A percentile compares a stretch with the other conserved stretches of the same genome.
These are phyloP conservation scores for Eutrema yunnanense DNA, from an alignment of 345 rosid genomes.

Conservation along the genomic window DNA sequence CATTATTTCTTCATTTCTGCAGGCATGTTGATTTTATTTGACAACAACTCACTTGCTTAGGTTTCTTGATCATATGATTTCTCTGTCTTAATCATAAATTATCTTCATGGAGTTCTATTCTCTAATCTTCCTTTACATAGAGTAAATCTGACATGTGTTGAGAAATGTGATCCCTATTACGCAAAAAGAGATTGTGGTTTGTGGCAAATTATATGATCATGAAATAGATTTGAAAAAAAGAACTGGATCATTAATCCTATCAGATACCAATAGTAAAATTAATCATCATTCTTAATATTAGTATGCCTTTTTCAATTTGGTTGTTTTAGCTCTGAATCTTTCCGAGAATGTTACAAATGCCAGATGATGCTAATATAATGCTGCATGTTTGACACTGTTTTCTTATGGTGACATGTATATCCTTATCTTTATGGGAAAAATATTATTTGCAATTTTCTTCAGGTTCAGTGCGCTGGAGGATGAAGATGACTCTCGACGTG, in stretches of 20 bases:
- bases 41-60: background rate
- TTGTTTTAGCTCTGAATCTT: background rate
- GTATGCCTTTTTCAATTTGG: background rate
- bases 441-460: constrained; percentile 2
- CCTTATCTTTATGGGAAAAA: background rate
- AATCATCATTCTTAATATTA: background rate
- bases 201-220: background rate
- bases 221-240: background rate
- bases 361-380: background rate
- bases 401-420: background rate
- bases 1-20: background rate
- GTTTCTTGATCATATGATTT: background rate
- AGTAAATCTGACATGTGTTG: background rate
- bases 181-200: background rate
- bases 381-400: constrained; percentile 12
- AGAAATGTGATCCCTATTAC: background rate
- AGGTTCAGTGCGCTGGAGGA: constrained; percentile 93
- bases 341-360: background rate
- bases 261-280: background rate
- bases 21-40: background rate
- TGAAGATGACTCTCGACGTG: constrained; percentile 58
- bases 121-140: background rate
- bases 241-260: background rate
- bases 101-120: background rate
- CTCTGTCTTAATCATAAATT: background rate